Percentiles rank a stretch among this genome's conserved stretches.
Evolutionary conservation across 106 monocot species (phyloP).

Genomic region (Acorus calamus): DNA sequence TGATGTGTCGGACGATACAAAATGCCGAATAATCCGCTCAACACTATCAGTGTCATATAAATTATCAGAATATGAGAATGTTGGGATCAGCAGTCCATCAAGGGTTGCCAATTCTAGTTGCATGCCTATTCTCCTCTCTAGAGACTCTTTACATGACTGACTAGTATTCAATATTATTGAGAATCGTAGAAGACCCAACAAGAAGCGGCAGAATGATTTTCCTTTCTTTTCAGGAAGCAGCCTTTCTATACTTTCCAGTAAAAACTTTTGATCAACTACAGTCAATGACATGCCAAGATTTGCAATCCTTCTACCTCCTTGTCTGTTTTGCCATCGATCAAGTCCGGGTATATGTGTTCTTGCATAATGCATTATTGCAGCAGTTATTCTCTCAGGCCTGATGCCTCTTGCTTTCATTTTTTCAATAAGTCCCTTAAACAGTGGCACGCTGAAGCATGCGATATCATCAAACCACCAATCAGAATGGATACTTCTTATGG

Average conservation of each 20-base stretch:
- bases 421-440: slow-evolving; percentile 34
- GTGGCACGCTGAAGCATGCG: slow-evolving; percentile 23
- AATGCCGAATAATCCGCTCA: slow-evolving; percentile 39
- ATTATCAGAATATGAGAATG: slow-evolving; percentile 36
- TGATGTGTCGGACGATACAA: slow-evolving; percentile 15
- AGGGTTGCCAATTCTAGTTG: slow-evolving; percentile 46
- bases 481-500: slow-evolving; percentile 19
- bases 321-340: slow-evolving; percentile 29
- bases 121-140: slow-evolving; percentile 50
- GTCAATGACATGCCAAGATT: slow-evolving; percentile 3
- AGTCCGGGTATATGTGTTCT: slow-evolving; percentile 43
- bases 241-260: slow-evolving; percentile 26
- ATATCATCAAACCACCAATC: slow-evolving; percentile 65
- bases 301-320: slow-evolving; percentile 8
- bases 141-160: slow-evolving; percentile 21
- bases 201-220: slow-evolving; percentile 34
- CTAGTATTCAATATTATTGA: slow-evolving; percentile 27
- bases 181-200: slow-evolving; percentile 44
- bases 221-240: slow-evolving; percentile 39
- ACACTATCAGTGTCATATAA: slow-evolving; percentile 43
- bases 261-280: slow-evolving; percentile 23
- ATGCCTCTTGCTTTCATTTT: slow-evolving; percentile 28
- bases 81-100: slow-evolving; percentile 40
- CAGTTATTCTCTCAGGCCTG: slow-evolving; percentile 21
- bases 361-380: slow-evolving; percentile 35